Percentiles rank a stretch among this genome's conserved stretches.
phyloP scores from a whole-genome alignment of 106 monocot genomes.

The Xerophyta viscosa region DNA sequence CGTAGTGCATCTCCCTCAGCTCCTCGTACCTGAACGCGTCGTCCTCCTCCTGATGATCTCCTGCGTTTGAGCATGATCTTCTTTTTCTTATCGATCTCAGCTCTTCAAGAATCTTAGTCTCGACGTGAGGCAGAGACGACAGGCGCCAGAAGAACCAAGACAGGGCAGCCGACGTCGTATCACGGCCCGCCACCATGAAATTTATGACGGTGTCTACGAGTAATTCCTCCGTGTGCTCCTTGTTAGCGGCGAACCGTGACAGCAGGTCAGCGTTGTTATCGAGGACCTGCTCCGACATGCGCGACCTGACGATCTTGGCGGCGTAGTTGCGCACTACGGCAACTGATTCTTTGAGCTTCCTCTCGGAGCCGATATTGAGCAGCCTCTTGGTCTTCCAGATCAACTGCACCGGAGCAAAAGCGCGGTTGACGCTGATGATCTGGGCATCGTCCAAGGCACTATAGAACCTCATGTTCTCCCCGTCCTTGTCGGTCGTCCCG shows the following conservation, averaged over 20 bases:
- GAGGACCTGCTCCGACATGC: constrained; percentile 11
- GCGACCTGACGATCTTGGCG: constrained; percentile 14
- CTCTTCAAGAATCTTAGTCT: constrained; percentile 34
- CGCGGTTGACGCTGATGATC: background rate
- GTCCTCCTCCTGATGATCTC: too few relatives aligned
- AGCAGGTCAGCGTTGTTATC: constrained; percentile 18
- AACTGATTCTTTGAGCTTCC: constrained; percentile 15
- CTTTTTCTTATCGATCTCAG: constrained; percentile 4
- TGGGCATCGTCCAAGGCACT: background rate
- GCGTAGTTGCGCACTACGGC: constrained; percentile 33
- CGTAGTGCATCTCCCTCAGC: constrained; percentile 43
- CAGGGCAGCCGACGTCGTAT: constrained; percentile 37
- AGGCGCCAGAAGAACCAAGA: constrained; percentile 56
- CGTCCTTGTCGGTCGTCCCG: too few relatives aligned
- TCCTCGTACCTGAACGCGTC: constrained; percentile 32
- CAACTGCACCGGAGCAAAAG: constrained; percentile 1
- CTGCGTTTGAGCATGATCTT: background rate
- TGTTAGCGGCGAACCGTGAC: constrained; percentile 22
- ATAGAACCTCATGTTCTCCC: background rate
- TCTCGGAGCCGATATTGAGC: constrained; percentile 24
- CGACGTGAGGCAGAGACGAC: constrained; percentile 22
- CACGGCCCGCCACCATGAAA: constrained; percentile 39
- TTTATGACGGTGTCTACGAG: constrained; percentile 39
- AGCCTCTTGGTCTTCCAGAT: constrained; percentile 29
- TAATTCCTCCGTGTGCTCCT: constrained; percentile 26